Base-by-base conservation (phyloP, 139 green algal species). In the Spirogloea muscicola region DNA sequence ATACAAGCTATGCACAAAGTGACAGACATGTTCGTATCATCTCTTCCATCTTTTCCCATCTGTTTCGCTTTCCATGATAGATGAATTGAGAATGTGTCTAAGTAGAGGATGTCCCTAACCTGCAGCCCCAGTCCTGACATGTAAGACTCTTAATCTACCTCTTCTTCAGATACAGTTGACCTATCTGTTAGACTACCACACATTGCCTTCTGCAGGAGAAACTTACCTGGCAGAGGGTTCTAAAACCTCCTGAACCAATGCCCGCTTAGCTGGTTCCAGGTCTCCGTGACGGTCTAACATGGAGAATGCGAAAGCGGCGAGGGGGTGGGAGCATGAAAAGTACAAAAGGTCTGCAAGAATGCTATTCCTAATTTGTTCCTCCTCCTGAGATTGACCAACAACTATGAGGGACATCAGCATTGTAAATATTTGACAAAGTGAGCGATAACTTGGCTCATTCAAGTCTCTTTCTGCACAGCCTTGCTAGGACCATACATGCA, bases 261-360 rank as follows among this genome's bases (percentile, higher is more conserved):
- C 2, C 9, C 61, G 29, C 44, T 27, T 37, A 10, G 76, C 66
- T 33, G 25, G 36, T 1, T 80, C 64, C n/a, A 83, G 38, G 43
- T 83, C 55, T 5, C 49, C 69, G 5, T 51, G 68, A n/a, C 57
- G 72, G 2, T 85, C 84, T 27, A 87, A 90, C 62, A 95, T 57
- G 62, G 89, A 79, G 39, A 84, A 83, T 18, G 94, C 81, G 38
- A 82, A 78, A 21, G 90, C 83, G 1, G 89, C 87, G 72, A 97
- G 82, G 31, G 87, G 67, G 87, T 96, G 89, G 34, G 34, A 68
- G 52, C 63, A 81, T 29, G 86, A 70, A 18, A 97, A 57, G 71
- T 90, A 96, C 60, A 97, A 51, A 58, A 91, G 66, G 67, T 95
- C 88, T 16, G 38, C 48, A 21, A 67, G 66, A 10, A 31, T 18